Base-by-base conservation (phyloP, 2,329 filamentous ascomycete genomes). In the Alternaria novae-zelandiae region DNA sequence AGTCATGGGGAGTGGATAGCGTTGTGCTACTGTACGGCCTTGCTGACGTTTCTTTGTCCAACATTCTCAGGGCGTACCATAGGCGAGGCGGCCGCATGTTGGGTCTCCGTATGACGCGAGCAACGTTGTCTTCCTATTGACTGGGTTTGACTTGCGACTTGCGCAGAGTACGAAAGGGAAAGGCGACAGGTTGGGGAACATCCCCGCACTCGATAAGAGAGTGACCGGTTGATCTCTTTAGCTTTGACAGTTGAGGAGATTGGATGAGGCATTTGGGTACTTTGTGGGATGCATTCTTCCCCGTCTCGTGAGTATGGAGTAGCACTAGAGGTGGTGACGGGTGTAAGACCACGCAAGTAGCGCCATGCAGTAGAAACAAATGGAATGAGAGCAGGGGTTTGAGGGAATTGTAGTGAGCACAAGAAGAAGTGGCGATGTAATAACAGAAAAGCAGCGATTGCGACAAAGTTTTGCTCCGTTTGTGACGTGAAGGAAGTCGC, bases 11-110 rank as follows among this genome's bases (percentile, higher is more conserved):
- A 44, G 44, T 46, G 46, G 57, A 49, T 51, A 59, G 57, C 57
- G 50, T 46, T 59, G 57, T 55, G 43, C 46, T 30, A 53, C 49
- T 32, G 49, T 20, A 28, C 49, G 32, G 56, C 46, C 50, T 46
- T 55, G 61, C 57, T 63, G 63, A 59, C 59, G 28, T 58, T 55
- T 58, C 57, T 63, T 51, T 60, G 70, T 67, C 64, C 61, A 36
- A 68, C 64, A 41, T 54, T 36, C 61, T 59, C 59, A 66, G 50
- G 61, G 51, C 47, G 56, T 61, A 46, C 49, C 59, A 60, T 51
- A 47, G 56, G 53, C 57, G 54, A 65, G 47, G 36, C 61, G 41
- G 23, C 17, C 59, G 32, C 63, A 46, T 51, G 46, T 57, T 47
- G 26, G 41, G 28, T 50, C 59, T 49, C 36, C 26, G 59, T 57